Base-by-base conservation (phyloP, 1,139 yeast genomes). In the Pneumocystis canis region DNA sequence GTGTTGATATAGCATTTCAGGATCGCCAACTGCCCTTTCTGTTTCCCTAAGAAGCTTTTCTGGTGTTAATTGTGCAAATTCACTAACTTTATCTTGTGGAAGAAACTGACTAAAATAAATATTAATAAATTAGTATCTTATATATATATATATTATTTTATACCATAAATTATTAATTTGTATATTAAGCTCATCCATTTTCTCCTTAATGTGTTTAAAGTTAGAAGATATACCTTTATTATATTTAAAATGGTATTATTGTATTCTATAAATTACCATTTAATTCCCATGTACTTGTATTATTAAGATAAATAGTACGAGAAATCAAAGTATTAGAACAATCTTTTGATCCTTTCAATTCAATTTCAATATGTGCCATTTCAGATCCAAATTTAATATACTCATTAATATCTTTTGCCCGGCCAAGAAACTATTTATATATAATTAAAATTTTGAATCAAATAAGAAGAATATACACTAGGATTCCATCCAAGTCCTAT, bases 11-110 rank as follows among this genome's bases (percentile, higher is more conserved):
- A 83, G 73, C 67, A 90, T 74, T 56, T 80, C 78, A 1, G 83
- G 82, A 63, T 83, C 77, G 9, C 88, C 89, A 54, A 89, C 80
- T 0, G 97, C 89, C 63, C 95, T 77, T 70, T 89, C 89, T 0
- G 96, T 88, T 70, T 88, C 95, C 40, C 78, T 71, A 11, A 94
- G 76, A 11, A 92, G 75, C 66, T 84, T 83, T 66, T 86, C 90
- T 0, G 95, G 87, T 18, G 87, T 80, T 66, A 89, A 75, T 5
- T 85, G 82, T 0, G 97, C 96, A 76, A 94, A 94, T 68, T 89
- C 90, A 0, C 95, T 92, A 7, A 92, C 98, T 67, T 95, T 79
- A 70, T 92, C 98, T 71, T 94, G 99, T 0, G 98, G 96, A 62
- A 94, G 75, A 71, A 94, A 94, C 71, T 92, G 97, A 70, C 47